Base-by-base conservation (phyloP, 2,329 filamentous ascomycete genomes). In the Fusarium pilosicola region DNA sequence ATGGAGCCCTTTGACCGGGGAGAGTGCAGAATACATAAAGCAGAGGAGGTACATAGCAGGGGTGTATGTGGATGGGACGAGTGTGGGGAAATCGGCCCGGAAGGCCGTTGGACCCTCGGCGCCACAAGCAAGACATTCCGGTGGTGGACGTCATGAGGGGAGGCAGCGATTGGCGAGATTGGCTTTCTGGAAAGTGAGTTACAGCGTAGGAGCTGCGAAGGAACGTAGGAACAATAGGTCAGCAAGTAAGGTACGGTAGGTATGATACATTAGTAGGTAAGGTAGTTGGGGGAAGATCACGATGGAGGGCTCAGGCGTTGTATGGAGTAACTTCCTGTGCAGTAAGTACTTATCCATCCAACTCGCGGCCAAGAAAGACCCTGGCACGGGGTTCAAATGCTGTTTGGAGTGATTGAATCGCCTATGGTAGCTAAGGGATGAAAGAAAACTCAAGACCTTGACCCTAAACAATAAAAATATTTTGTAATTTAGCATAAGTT, bases 71-170 rank as follows among this genome's bases (percentile, higher is more conserved):
- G 62, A 61, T 70, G 69, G 62, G 65, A 61, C 41, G 73, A 76
- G 71, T 78, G 76, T 75, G 73, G 73, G 76, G 74, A 75, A 78
- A 75, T 78, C 76, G 76, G 76, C 48, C 76, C 76, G 76, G 65
- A 39, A 62, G 54, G 57, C 76, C 76, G 76, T 68, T 62, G 54
- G 36, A 46, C 49, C 68, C 49, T 71, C 76, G 76, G 76, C 74
- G 73, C 76, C 74, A 78, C 76, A 71, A 67, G 42, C 56, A 65
- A 52, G 45, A 60, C 55, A 67, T 75, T 76, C 76, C 76, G 76
- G 71, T 54, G 66, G 70, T 68, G 71, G 68, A 74, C 69, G 62
- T 60, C 45, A 74, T 74, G 54, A 65, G 32, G 56, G n/a, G 42
- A 58, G 32, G 24, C 20, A 41, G 44, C 59, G 67, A 60, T 66